Base-by-base conservation (phyloP, 1,139 yeast species). In the Candida sanyaensis region DNA sequence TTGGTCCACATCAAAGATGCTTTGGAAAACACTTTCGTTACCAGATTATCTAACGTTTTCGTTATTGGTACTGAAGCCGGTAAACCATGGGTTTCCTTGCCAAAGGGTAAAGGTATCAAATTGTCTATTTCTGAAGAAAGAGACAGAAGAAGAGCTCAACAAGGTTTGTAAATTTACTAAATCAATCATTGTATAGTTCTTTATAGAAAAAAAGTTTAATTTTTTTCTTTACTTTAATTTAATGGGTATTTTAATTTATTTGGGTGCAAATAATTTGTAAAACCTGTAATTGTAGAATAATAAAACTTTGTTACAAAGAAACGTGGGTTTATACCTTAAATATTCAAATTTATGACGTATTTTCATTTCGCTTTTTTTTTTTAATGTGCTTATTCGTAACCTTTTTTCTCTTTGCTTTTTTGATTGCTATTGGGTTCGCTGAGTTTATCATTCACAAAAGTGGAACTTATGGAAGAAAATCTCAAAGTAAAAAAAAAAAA, bases 31-130 rank as follows among this genome's bases (percentile, higher is more conserved):
- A 81, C 95, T 66, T 93, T 93, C 80, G 97, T 93, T 67, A 93
- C 99, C 79, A 92, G 99, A 86, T 86, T 92, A 72, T 75, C 86
- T 66, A 93, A 93, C 87, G 97, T 93, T 67, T 93, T 93, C 80
- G 88, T 92, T 71, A 87, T 93, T 72, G 98, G 98, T 81, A 58
- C 62, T 42, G 97, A 92, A 81, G 95, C 95, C 71, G 88, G 92
- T 78, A 92, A 91, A 83, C 97, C 98, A 71, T 84, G 85, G 84
- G 86, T 93, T 74, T 90, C 97, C 58, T 84, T 93, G 78, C 99
- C 99, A 84, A 93, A 91, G 92, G 98, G 98, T 83, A 93, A 93
- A 87, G 99, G 99, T 88, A 88, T 93, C 78, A 93, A 92, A 84
- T 87, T 93, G 74, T 78, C 96, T 69, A 91, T 92, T 75, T 83